Evolutionary conservation across 371 early-diverging fungal species (phyloP).

Genomic region (Mucor sp.): DNA sequence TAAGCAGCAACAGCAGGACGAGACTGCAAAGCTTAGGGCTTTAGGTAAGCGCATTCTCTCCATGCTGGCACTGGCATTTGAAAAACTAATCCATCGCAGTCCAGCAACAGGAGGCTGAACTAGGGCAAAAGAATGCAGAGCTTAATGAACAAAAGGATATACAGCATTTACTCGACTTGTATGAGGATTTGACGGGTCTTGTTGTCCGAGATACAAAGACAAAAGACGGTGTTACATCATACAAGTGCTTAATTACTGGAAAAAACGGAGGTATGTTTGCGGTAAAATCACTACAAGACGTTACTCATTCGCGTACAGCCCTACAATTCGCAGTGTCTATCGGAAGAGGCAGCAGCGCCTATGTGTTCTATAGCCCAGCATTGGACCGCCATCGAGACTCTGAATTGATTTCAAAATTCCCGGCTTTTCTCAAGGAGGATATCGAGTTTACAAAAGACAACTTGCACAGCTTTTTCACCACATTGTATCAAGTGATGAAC

Average conservation of each 20-base stretch:
- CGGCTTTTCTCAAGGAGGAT: constrained; percentile 13
- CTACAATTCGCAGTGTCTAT: constrained; percentile 17
- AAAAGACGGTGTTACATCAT: neutral
- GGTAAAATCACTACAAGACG: neutral
- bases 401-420: constrained; percentile 7
- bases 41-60: neutral
- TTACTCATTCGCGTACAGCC: neutral
- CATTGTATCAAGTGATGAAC: neutral
- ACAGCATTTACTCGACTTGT: constrained; percentile 4
- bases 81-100: neutral
- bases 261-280: constrained; percentile 23
- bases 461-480: constrained; percentile 9
- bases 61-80: neutral
- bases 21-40: neutral
- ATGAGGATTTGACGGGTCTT: constrained; percentile 17
- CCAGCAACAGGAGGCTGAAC: neutral
- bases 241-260: constrained; percentile 20
- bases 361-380: constrained; percentile 15
- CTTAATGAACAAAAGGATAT: neutral
- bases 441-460: constrained; percentile 17
- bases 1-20: neutral
- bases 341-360: constrained; percentile 1
- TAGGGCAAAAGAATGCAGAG: neutral
- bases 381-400: constrained; percentile 13
- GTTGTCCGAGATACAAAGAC: constrained; percentile 10